Evolutionary conservation across 2,329 filamentous ascomycete species (phyloP).

Genomic region (Colletotrichum sp.): DNA sequence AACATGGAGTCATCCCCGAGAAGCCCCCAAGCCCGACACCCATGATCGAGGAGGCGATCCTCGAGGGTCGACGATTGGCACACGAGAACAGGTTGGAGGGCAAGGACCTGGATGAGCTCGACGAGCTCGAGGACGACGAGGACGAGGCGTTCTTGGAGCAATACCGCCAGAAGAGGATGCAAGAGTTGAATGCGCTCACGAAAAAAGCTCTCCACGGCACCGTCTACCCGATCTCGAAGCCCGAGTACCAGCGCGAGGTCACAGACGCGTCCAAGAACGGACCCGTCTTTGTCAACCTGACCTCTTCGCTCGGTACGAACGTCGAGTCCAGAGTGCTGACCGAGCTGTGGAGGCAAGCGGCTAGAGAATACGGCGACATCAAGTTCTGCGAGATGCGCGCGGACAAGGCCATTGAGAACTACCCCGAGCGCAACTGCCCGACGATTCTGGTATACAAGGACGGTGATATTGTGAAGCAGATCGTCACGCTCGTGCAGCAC

Average conservation of each 20-base stretch:
- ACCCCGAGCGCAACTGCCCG: constrained; percentile 93
- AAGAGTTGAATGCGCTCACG: constrained; percentile 77
- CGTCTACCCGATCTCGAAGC: constrained; percentile 93
- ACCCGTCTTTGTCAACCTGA: constrained; percentile 79
- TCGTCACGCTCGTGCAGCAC: constrained; percentile 86
- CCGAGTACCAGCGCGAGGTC: constrained; percentile 89
- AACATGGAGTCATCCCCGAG: constrained; percentile 96
- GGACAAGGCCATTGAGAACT: constrained; percentile 93
- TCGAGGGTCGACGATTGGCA: constrained; percentile 81
- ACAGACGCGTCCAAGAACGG: constrained; percentile 83
- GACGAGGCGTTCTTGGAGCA: constrained; percentile 89
- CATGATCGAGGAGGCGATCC: constrained; percentile 92
- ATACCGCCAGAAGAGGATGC: constrained; percentile 87
- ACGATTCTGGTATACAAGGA: constrained; percentile 93
- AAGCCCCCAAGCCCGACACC: constrained; percentile 95
- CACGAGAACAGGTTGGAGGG: constrained; percentile 93
- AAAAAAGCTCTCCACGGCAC: constrained; percentile 83
- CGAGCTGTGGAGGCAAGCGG: constrained; percentile 86
- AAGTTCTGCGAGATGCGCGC: constrained; percentile 98
- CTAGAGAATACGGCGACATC: constrained; percentile 85
- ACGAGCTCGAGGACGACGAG: constrained; percentile 93
- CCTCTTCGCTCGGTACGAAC: constrained; percentile 78
- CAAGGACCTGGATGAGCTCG: constrained; percentile 92
- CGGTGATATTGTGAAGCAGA: constrained; percentile 88
- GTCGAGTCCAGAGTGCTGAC: constrained; percentile 83